These are phyloP conservation scores for Globisporangium alternatum DNA, from an alignment of 352 stramenopile species.

Conservation along the genomic window DNA sequence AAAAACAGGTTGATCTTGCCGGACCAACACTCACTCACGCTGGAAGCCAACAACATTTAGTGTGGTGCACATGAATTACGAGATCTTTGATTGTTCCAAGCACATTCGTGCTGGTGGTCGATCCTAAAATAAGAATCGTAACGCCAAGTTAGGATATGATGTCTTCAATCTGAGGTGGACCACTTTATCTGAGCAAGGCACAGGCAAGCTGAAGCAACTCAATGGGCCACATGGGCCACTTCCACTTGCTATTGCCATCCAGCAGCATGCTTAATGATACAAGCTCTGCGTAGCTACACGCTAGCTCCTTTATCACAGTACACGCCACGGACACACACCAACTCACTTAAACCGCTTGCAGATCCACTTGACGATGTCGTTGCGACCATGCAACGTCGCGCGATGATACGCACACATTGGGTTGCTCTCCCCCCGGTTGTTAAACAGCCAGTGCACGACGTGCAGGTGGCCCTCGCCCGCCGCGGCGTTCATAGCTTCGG, in stretches of 20 bases:
- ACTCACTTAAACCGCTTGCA: conserved; percentile 10
- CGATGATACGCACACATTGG: conserved; percentile 1
- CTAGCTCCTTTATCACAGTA: neutral
- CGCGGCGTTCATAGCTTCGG: conserved; percentile 11
- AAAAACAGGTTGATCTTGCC: conserved; percentile 5
- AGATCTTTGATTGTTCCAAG: neutral
- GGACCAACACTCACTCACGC: conserved; percentile 11
- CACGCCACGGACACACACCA: neutral
- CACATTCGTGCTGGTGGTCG: neutral
- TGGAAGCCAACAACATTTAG: neutral
- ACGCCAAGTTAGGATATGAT: neutral
- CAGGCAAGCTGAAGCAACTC: too few species aligned
- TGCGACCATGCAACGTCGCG: conserved; percentile 10
- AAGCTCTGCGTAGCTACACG: too few species aligned
- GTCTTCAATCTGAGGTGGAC: neutral
- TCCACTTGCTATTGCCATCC: neutral
- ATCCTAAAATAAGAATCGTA: neutral
- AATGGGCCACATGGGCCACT: neutral
- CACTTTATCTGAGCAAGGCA: neutral
- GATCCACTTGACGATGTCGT: conserved; percentile 17
- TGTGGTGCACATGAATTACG: neutral
- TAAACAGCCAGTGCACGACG: conserved; percentile 18
- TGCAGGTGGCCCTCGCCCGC: conserved; percentile 13
- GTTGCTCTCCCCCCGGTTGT: conserved; percentile 11
- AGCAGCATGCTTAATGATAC: neutral